A percentile compares a stretch with the other conserved stretches of the same genome.
Conservation (phyloP, 2,329 filamentous ascomycete genomes). For the Fusarium clavum region DNA sequence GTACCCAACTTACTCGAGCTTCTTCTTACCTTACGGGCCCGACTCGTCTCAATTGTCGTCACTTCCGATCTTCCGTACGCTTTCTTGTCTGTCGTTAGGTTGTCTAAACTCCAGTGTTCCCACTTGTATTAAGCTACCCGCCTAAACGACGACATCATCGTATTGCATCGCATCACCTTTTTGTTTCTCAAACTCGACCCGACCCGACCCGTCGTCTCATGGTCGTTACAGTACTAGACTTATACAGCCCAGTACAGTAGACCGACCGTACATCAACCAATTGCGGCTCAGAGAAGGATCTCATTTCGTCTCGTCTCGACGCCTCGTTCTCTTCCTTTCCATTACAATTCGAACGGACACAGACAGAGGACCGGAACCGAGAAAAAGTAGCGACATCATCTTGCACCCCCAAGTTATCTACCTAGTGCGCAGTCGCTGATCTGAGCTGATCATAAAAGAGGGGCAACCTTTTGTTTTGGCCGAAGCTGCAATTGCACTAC, state of each 20-base stretch:
- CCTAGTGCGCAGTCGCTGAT: conserved; percentile 30
- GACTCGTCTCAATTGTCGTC: conserved; percentile 4
- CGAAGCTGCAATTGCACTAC: conserved; percentile 37
- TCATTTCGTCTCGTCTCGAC: conserved; percentile 10
- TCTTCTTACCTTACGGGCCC: background rate
- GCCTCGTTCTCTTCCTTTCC: conserved; percentile 9
- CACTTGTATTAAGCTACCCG: conserved; percentile 3
- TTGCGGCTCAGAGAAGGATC: conserved; percentile 16
- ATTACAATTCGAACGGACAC: conserved; percentile 14
- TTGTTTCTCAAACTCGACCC: conserved; percentile 14
- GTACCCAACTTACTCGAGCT: background rate
- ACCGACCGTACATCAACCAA: conserved; percentile 36
- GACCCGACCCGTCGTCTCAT: conserved; percentile 13
- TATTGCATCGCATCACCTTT: conserved; percentile 25
- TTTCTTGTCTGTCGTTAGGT: background rate
- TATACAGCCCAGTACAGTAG: conserved; percentile 23
- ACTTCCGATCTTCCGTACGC: background rate
- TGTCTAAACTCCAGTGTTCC: background rate
- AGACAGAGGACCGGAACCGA: conserved; percentile 22
- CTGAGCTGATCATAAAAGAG: conserved; percentile 41
- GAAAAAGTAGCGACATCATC: conserved; percentile 15
- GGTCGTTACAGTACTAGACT: background rate
- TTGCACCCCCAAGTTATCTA: conserved; percentile 5
- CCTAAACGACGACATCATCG: conserved; percentile 27
- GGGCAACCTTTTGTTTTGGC: conserved; percentile 32